Percentiles rank a stretch among this genome's conserved stretches.
Evolutionary conservation across 345 rosid genomes (phyloP).

Genomic region (Passiflora organensis): DNA sequence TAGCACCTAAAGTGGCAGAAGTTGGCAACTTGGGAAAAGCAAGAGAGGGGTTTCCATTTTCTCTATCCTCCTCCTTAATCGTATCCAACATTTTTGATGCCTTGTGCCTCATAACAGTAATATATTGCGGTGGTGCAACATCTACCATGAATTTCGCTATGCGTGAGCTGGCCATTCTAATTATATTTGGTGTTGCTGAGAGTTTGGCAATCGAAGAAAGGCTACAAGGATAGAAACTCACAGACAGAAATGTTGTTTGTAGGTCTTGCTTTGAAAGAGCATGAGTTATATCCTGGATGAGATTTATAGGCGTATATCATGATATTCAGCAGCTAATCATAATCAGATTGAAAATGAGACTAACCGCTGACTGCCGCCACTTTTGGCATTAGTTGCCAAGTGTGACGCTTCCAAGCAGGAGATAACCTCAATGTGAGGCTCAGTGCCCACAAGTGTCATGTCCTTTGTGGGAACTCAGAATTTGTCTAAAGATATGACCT

Average conservation of each 20-base stretch:
- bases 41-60: conserved; percentile 22
- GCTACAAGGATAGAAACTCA: not conserved
- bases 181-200: not conserved
- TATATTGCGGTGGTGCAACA: conserved; percentile 80
- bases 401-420: not conserved
- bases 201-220: conserved; percentile 4
- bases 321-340: conserved; percentile 23
- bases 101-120: conserved; percentile 60
- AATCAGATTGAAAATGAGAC: conserved; percentile 10
- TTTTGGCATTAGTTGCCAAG: conserved; percentile 19
- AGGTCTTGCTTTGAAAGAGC: conserved; percentile 20
- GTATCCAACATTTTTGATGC: conserved; percentile 67
- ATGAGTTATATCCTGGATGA: conserved; percentile 2
- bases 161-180: conserved; percentile 55
- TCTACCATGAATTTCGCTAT: conserved; percentile 61
- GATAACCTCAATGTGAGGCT: conserved; percentile 7
- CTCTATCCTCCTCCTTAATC: conserved; percentile 77
- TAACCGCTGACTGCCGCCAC: conserved; percentile 32
- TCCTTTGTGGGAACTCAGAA: conserved; percentile 19
- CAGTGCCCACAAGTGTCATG: conserved; percentile 24
- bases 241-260: not conserved
- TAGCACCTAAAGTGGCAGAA: conserved; percentile 1
- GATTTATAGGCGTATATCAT: conserved; percentile 23
- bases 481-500: conserved; percentile 22
- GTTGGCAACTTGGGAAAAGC: conserved; percentile 24